Percentiles rank a stretch among this genome's conserved stretches.
These are phyloP conservation scores for Ceratocystis harringtonii DNA, from an alignment of 2,329 filamentous ascomycete species.

Conservation along the genomic window DNA sequence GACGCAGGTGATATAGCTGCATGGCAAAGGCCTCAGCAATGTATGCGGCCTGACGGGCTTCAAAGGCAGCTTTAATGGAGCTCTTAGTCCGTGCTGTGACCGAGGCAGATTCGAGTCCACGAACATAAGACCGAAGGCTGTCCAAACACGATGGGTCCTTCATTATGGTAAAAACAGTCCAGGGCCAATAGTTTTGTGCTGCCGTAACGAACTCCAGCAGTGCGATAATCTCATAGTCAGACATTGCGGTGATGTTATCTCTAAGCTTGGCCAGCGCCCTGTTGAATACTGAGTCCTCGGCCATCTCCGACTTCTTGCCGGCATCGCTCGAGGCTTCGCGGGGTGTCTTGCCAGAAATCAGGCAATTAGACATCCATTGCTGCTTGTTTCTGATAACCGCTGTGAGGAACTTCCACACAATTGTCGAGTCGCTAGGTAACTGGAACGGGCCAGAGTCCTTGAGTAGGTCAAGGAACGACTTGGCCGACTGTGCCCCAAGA, in stretches of 20 bases:
- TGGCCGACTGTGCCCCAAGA: conserved; percentile 66
- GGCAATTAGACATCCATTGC: conserved; percentile 88
- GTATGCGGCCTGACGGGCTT: conserved; percentile 61
- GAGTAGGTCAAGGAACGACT: conserved; percentile 67
- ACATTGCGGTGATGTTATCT: conserved; percentile 43
- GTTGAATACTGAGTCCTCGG: conserved; percentile 51
- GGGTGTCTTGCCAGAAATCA: conserved; percentile 77
- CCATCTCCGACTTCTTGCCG: conserved; percentile 24
- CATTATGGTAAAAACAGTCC: conserved; percentile 70
- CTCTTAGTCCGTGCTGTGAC: conserved; percentile 38
- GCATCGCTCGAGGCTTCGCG: conserved; percentile 41
- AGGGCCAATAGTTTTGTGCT: conserved; percentile 89
- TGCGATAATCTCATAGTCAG: conserved; percentile 51
- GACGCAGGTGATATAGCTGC: conserved; percentile 73
- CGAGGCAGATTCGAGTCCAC: conserved; percentile 37
- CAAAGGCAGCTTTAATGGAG: conserved; percentile 41
- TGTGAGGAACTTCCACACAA: conserved; percentile 74
- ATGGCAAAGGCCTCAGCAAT: conserved; percentile 81
- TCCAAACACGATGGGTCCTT: conserved; percentile 60
- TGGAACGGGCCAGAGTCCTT: conserved; percentile 63
- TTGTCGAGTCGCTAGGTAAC: conserved; percentile 46
- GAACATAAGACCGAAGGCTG: conserved; percentile 56
- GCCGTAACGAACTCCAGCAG: conserved; percentile 77
- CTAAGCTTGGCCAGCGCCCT: conserved; percentile 58
- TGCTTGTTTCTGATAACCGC: conserved; percentile 78